Evolutionary conservation across 2,329 filamentous ascomycete genomes (phyloP), one percentile per base, ranked within the genome.

Genomic region (Colletotrichum orbiculare): DNA sequence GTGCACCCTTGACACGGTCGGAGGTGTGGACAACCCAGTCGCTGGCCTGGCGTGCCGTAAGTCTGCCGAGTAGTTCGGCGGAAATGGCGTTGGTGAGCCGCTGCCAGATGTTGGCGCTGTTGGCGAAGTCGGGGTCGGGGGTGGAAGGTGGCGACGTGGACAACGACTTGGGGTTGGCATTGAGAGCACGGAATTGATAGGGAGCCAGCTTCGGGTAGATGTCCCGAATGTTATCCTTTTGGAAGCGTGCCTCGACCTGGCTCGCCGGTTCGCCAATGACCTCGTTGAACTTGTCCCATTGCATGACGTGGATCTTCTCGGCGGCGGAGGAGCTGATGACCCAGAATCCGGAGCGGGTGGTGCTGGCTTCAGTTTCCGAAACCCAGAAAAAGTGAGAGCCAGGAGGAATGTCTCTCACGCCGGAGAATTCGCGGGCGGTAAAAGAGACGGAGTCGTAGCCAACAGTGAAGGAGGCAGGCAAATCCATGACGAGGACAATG

Each of bases 361-460:
- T 84, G 15, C 81, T 77, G 15, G 78, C 77, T 2, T 78, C 77
- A 0, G 81, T 79, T 25, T 85, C 79, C 2, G 86, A 79, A 35
- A 84, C 81, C 86, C 87, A 90, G 62, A 89, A 77, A 64, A 90
- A 84, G 71, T 90, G 88, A 12, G 83, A 73, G 0, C 88, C 88
- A 0, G 78, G 71, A 0, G 86, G 85, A 34, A 90, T 77, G 59
- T 86, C 79, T 25, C 81, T 81, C 62, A 90, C 78, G 17, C 87
- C 87, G 8, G 77, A 75, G 68, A 89, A 85, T 25, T 80, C 74
- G 45, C 74, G 76, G 6, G 79, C 79, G 13, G 79, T 82, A 67
- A 86, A 80, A 2, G 82, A 82, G 49, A 83, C 72, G 2, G 80
- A 76, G 69, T 88, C 86, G 69, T 83, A 85, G 48, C 85, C 85